A percentile compares a stretch with the other conserved stretches of the same genome.
Evolutionary conservation across 2,329 filamentous ascomycete genomes (phyloP).

Genomic region (Beauveria asiatica): DNA sequence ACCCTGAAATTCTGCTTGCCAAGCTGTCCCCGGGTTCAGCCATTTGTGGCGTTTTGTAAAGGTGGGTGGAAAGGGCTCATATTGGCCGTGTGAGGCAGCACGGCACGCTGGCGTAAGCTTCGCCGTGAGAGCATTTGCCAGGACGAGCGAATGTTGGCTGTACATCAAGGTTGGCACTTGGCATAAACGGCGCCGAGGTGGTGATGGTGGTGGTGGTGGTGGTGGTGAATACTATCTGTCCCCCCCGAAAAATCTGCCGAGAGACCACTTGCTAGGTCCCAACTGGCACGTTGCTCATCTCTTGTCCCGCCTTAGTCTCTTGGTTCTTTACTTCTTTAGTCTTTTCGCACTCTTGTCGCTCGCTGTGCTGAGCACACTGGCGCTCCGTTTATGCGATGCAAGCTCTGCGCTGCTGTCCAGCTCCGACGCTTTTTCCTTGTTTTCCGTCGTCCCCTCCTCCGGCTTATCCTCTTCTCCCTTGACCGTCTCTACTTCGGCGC

Average conservation of each 20-base stretch:
- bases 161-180: no score
- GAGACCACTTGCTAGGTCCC: neutral
- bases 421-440: constrained; percentile 21
- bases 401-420: constrained; percentile 33
- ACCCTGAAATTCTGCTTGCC: no score
- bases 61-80: no score
- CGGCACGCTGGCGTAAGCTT: no score
- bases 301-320: neutral
- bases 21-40: no score
- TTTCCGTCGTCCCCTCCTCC: constrained; percentile 6
- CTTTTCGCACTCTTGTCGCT: constrained; percentile 57
- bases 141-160: no score
- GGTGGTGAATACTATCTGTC: no score
- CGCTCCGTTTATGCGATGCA: constrained; percentile 63
- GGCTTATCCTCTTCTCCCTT: constrained; percentile 11
- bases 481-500: neutral
- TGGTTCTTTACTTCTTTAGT: constrained; percentile 39
- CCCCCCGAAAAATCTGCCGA: neutral
- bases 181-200: no score
- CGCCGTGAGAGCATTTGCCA: no score
- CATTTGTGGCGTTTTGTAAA: no score
- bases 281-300: neutral
- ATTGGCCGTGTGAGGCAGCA: no score
- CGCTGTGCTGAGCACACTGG: constrained; percentile 64
- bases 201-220: no score